Percentiles rank a stretch among this genome's conserved stretches.
Conservation (phyloP, 345 rosid genomes). For the Clausena lansium region DNA sequence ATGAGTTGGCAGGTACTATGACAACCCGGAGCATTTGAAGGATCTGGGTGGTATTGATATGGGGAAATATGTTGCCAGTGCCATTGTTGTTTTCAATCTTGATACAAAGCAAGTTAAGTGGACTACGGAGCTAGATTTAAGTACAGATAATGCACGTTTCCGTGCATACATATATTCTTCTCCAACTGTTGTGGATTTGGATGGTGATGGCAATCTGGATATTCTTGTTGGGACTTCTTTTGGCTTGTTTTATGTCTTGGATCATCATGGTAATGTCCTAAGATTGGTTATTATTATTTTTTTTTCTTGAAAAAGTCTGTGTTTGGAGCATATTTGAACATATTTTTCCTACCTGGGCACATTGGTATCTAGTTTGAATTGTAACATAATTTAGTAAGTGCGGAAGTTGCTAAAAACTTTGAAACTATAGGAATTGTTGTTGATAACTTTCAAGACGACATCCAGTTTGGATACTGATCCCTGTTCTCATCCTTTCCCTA, state of each 20-base stretch:
- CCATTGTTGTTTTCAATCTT: slow-evolving; percentile 90
- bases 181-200: slow-evolving; percentile 96
- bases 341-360: background rate
- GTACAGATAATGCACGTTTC: slow-evolving; percentile 65
- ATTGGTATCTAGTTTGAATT: background rate
- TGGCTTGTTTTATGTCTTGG: slow-evolving; percentile 94
- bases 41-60: slow-evolving; percentile 88
- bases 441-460: background rate
- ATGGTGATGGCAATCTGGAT: slow-evolving; percentile 98
- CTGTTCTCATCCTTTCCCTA: background rate
- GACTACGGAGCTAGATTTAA: slow-evolving; percentile 76
- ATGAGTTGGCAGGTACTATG: slow-evolving; percentile 71
- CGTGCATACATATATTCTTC: slow-evolving; percentile 93
- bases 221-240: slow-evolving; percentile 95
- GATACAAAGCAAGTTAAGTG: slow-evolving; percentile 99
- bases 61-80: slow-evolving; percentile 84
- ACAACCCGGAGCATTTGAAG: slow-evolving; percentile 83
- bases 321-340: background rate
- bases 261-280: slow-evolving; percentile 77
- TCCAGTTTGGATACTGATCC: background rate
- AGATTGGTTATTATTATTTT: background rate
- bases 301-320: slow-evolving; percentile 5
- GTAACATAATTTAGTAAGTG: background rate
- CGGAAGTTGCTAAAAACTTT: background rate
- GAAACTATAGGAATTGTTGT: background rate